These are phyloP conservation scores for Artomyces pyxidatus DNA, from an alignment of 768 basidiomycete species.

Conservation along the genomic window DNA sequence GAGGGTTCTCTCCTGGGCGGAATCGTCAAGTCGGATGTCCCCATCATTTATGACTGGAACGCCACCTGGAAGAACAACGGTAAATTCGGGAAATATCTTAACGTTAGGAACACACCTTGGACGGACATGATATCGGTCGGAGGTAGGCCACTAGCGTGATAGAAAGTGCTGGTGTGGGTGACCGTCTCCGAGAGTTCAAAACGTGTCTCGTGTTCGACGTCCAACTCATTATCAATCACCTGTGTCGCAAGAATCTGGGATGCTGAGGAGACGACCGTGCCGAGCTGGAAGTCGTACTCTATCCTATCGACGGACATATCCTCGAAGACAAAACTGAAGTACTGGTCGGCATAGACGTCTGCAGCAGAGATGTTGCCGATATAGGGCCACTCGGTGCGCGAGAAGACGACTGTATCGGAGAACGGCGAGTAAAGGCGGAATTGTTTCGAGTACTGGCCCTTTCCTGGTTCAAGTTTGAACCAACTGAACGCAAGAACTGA, in stretches of 20 bases:
- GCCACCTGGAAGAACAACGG: neutral
- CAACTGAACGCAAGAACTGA: neutral
- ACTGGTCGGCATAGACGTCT: neutral
- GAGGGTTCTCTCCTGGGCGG: neutral
- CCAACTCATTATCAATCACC: conserved; percentile 1
- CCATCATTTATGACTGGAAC: conserved; percentile 2
- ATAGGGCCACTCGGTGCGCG: neutral
- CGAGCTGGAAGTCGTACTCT: neutral
- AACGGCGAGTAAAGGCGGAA: conserved; percentile 2
- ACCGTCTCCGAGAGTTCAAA: neutral
- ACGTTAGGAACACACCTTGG: neutral
- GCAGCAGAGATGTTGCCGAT: neutral
- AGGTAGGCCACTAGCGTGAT: neutral
- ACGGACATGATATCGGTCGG: neutral
- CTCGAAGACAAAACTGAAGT: conserved; percentile 2
- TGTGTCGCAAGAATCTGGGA: neutral
- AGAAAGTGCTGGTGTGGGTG: neutral
- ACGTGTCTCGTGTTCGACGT: neutral
- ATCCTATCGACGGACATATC: conserved; percentile 2
- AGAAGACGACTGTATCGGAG: neutral
- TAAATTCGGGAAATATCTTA: neutral
- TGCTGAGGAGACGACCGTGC: neutral
- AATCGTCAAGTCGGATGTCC: neutral
- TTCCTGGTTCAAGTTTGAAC: conserved; percentile 1
- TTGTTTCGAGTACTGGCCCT: neutral